These are phyloP conservation scores for Xylariales sp. DNA, from an alignment of 2,329 filamentous ascomycete species.

Conservation along the genomic window DNA sequence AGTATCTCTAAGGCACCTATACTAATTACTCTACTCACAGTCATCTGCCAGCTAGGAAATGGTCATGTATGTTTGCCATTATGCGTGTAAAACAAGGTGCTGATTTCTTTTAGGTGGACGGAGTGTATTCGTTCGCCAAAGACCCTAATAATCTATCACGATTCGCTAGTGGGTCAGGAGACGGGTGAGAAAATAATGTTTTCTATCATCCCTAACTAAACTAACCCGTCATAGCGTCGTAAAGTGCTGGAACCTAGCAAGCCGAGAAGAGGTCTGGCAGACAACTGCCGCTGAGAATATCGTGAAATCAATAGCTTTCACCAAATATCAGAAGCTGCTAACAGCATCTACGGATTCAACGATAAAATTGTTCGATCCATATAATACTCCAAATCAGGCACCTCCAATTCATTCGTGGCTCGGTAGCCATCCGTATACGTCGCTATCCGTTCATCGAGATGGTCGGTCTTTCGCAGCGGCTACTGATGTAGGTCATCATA, in stretches of 20 bases:
- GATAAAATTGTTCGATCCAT: constrained; percentile 92
- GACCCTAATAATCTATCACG: constrained; percentile 79
- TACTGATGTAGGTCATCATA: constrained; percentile 52
- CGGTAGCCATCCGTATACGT: constrained; percentile 84
- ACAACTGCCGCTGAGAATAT: constrained; percentile 91
- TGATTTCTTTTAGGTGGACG: constrained; percentile 69
- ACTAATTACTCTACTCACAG: constrained; percentile 23
- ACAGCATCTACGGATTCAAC: constrained; percentile 88
- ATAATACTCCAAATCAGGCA: constrained; percentile 74
- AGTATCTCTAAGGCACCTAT: background rate
- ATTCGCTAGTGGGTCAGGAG: constrained; percentile 86
- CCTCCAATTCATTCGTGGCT: constrained; percentile 87
- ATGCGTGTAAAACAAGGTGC: background rate
- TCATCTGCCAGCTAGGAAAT: constrained; percentile 82
- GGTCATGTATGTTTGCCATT: constrained; percentile 70
- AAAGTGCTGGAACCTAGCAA: constrained; percentile 62
- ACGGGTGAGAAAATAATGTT: constrained; percentile 63
- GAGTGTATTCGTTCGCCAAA: constrained; percentile 83
- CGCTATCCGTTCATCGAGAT: constrained; percentile 83
- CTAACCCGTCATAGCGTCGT: constrained; percentile 65
- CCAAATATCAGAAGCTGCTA: constrained; percentile 82
- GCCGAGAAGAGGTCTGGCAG: constrained; percentile 75
- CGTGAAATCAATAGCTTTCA: constrained; percentile 92
- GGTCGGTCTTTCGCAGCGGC: constrained; percentile 82
- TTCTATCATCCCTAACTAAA: background rate